These are phyloP conservation scores for Schizonepeta tenuifolia DNA, from an alignment of 257 asterid genomes.

Conservation along the genomic window DNA sequence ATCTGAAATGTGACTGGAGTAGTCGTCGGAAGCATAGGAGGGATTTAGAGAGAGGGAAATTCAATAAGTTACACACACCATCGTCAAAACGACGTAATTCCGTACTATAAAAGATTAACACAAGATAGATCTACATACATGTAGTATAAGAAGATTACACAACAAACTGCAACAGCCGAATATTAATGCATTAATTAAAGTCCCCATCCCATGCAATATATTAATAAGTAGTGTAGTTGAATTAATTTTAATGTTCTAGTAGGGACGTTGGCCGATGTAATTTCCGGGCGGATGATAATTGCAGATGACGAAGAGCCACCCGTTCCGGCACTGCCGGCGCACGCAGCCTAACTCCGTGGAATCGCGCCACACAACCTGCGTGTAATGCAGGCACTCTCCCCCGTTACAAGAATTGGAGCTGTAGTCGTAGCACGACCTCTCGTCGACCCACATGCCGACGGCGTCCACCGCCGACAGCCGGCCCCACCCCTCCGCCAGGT, in stretches of 20 bases:
- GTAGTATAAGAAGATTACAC: too few species aligned
- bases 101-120: too few species aligned
- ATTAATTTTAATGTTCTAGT: not conserved
- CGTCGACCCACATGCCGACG: conserved; percentile 45
- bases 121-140: too few species aligned
- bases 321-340: conserved; percentile 44
- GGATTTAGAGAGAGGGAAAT: too few species aligned
- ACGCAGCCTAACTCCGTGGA: conserved; percentile 52
- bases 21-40: too few species aligned
- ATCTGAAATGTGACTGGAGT: too few species aligned
- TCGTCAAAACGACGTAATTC: too few species aligned
- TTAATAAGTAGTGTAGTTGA: too few species aligned
- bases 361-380: conserved; percentile 60
- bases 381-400: conserved; percentile 57
- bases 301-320: conserved; percentile 47
- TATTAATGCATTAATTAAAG: too few species aligned
- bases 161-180: too few species aligned
- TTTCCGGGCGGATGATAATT: conserved; percentile 61
- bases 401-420: conserved; percentile 39
- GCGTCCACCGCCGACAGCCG: conserved; percentile 35
- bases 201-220: too few species aligned
- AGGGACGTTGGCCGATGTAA: conserved; percentile 48
- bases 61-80: too few species aligned
- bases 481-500: conserved; percentile 44
- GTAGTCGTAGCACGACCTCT: conserved; percentile 36